phyloP scores from a whole-genome alignment of 2,329 filamentous ascomycete genomes.

The Colletotrichum eleusines region DNA sequence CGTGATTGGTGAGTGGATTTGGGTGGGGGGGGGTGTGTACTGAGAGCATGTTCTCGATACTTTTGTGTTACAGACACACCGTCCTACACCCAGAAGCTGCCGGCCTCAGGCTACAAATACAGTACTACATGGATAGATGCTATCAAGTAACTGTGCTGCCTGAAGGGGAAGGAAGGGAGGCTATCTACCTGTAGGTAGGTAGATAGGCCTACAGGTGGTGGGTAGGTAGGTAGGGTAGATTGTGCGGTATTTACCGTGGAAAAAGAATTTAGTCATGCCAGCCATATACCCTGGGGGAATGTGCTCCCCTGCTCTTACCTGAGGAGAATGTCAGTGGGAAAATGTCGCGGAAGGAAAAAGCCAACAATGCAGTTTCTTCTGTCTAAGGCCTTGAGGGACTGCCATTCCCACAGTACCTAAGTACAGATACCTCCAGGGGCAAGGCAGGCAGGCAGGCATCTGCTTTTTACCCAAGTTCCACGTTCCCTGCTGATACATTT shows the following conservation, averaged over 20 bases:
- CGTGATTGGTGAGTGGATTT: neutral
- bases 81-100: neutral
- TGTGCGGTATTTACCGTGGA: neutral
- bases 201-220: too few relatives aligned
- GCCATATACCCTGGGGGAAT: too few relatives aligned
- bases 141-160: neutral
- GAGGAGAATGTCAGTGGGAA: conserved; percentile 3
- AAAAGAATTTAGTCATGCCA: neutral
- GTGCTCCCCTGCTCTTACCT: neutral
- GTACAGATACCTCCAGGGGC: neutral
- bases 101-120: neutral
- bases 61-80: conserved; percentile 19
- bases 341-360: neutral
- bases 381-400: neutral
- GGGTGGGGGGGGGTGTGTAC: neutral
- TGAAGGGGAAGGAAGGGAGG: too few relatives aligned
- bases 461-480: conserved; percentile 37
- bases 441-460: conserved; percentile 1
- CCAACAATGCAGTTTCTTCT: neutral
- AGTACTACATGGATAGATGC: too few relatives aligned
- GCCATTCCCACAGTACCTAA: neutral
- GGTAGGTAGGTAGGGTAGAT: too few relatives aligned
- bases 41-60: neutral
- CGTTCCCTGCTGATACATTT: conserved; percentile 33
- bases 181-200: too few relatives aligned